A percentile compares a stretch with the other conserved stretches of the same genome.
These are phyloP conservation scores for Blepharisma japonicum DNA, from an alignment of 73 alveolate species.

Conservation along the genomic window DNA sequence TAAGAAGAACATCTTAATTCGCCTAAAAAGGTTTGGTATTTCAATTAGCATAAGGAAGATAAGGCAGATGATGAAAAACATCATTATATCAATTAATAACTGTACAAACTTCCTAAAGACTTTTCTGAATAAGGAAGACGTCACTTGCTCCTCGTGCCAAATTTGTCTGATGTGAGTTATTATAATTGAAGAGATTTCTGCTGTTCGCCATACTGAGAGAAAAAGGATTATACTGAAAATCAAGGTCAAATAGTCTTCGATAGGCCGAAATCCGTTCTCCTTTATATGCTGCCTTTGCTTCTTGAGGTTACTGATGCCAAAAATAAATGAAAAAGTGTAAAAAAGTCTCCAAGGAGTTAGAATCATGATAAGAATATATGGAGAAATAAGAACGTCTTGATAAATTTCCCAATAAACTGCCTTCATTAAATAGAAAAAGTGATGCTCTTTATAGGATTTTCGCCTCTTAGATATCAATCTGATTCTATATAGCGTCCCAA, in stretches of 20 bases:
- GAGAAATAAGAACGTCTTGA: background rate
- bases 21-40: background rate
- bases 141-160: background rate
- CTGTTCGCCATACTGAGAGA: conserved; percentile 12
- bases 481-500: background rate
- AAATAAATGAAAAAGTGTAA: background rate
- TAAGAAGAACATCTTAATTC: background rate
- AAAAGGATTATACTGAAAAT: background rate
- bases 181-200: background rate
- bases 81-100: background rate
- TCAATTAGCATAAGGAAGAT: background rate
- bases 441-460: background rate
- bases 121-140: background rate
- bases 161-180: conserved; percentile 21
- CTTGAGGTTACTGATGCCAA: background rate
- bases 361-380: background rate
- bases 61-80: conserved; percentile 3
- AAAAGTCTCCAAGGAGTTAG: conserved; percentile 16
- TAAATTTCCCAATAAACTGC: background rate
- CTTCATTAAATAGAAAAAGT: background rate
- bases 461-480: background rate
- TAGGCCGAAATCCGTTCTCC: conserved; percentile 5
- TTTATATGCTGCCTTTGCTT: background rate
- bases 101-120: conserved; percentile 13
- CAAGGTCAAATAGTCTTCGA: background rate